These are phyloP conservation scores for Aspergillus persii DNA, from an alignment of 2,329 filamentous ascomycete species.

Conservation along the genomic window DNA sequence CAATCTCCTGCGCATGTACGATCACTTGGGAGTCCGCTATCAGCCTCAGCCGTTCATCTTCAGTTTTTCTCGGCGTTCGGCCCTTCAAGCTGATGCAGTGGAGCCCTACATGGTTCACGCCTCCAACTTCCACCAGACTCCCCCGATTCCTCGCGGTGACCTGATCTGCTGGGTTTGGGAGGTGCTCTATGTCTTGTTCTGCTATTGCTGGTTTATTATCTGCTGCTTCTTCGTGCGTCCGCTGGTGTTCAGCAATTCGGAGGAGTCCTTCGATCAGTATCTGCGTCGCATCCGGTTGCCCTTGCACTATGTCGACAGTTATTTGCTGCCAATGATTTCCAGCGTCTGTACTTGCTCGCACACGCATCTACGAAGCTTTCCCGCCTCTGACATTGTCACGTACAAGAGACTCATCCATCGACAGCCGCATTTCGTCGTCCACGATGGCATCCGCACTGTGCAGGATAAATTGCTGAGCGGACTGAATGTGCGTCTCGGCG, in stretches of 20 bases:
- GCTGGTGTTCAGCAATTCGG: constrained; percentile 10
- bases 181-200: constrained; percentile 46
- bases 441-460: constrained; percentile 17
- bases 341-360: constrained; percentile 25
- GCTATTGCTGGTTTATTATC: constrained; percentile 54
- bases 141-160: constrained; percentile 29
- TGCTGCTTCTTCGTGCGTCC: constrained; percentile 52
- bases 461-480: constrained; percentile 15
- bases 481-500: constrained; percentile 13
- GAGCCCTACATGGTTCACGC: constrained; percentile 53
- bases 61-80: constrained; percentile 44
- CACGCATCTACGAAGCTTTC: constrained; percentile 18
- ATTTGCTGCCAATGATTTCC: constrained; percentile 51
- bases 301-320: constrained; percentile 46
- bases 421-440: constrained; percentile 20
- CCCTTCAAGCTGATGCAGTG: constrained; percentile 7
- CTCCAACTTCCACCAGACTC: constrained; percentile 53
- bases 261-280: constrained; percentile 50
- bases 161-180: constrained; percentile 40
- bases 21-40: constrained; percentile 52
- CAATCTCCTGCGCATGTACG: constrained; percentile 57
- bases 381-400: constrained; percentile 18
- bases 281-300: constrained; percentile 52
- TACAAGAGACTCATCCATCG: constrained; percentile 20
- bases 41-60: constrained; percentile 52